phyloP scores from a whole-genome alignment of 345 rosid species.

The Corchorus olitorius region DNA sequence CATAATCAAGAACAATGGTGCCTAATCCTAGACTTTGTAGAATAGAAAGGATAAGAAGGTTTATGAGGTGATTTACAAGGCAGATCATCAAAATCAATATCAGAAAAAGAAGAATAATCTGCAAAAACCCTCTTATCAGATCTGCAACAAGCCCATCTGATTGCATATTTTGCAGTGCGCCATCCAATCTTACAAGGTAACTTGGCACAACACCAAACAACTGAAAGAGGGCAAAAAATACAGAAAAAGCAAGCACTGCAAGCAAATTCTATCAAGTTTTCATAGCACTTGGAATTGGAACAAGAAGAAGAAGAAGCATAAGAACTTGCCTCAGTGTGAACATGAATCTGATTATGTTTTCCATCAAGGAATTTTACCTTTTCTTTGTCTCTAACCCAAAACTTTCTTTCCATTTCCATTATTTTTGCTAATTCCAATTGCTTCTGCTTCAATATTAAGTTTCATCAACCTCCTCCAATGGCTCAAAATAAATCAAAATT shows the following conservation, averaged over 20 bases:
- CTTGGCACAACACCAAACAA: conserved; percentile 56
- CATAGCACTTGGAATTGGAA: neutral
- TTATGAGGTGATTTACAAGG: conserved; percentile 2
- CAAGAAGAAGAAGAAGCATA: neutral
- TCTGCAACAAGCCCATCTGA: conserved; percentile 35
- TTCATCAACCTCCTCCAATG: conserved; percentile 10
- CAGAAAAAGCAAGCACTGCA: conserved; percentile 63
- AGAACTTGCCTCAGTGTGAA: neutral
- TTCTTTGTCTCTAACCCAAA: neutral
- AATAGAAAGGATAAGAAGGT: neutral
- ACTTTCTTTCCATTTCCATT: neutral
- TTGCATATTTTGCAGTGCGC: conserved; percentile 37
- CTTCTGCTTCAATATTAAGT: neutral
- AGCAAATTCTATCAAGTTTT: conserved; percentile 43
- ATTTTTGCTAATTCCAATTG: neutral
- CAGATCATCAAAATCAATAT: conserved; percentile 48
- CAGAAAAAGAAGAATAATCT: conserved; percentile 75
- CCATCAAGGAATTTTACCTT: conserved; percentile 13
- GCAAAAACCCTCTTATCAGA: conserved; percentile 38
- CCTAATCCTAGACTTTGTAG: conserved; percentile 13
- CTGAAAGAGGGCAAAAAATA: conserved; percentile 60
- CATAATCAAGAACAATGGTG: neutral
- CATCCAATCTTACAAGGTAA: conserved; percentile 61
- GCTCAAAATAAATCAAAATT: neutral
- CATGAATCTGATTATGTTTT: neutral